These are phyloP conservation scores for Phytopythium oedochilum DNA, from an alignment of 352 stramenopile genomes.

Conservation along the genomic window DNA sequence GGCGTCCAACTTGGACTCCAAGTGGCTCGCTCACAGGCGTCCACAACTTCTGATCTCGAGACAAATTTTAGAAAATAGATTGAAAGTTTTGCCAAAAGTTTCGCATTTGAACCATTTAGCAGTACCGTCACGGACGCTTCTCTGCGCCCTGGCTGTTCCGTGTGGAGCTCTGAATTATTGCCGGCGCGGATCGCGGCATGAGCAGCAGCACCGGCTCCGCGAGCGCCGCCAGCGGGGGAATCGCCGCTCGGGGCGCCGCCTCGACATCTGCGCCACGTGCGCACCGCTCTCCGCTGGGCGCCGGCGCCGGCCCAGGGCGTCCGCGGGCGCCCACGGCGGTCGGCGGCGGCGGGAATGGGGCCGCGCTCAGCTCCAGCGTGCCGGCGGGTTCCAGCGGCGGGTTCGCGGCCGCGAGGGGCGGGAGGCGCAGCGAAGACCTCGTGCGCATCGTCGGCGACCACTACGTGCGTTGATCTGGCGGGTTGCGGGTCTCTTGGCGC, in stretches of 20 bases:
- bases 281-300: too few relatives aligned
- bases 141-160: too few relatives aligned
- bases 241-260: neutral
- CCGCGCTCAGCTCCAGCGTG: neutral
- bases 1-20: too few relatives aligned
- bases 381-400: neutral
- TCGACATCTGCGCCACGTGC: too few relatives aligned
- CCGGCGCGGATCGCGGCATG: conserved; percentile 1
- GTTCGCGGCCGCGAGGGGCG: neutral
- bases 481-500: neutral
- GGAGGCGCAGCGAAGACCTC: conserved; percentile 31
- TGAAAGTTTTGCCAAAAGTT: too few relatives aligned
- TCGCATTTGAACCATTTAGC: too few relatives aligned
- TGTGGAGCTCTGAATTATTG: too few relatives aligned
- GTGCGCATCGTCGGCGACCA: conserved; percentile 69
- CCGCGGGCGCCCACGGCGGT: neutral
- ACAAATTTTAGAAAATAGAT: too few relatives aligned
- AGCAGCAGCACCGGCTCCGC: conserved; percentile 3
- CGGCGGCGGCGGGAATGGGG: neutral
- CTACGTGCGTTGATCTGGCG: conserved; percentile 56
- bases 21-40: too few relatives aligned
- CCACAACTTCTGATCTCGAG: too few relatives aligned
- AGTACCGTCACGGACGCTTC: too few relatives aligned
- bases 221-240: neutral
- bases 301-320: neutral